Evolutionary conservation across 306 rosid species (phyloP), one percentile per base, ranked within the genome.

Genomic region (Senna siamea): DNA sequence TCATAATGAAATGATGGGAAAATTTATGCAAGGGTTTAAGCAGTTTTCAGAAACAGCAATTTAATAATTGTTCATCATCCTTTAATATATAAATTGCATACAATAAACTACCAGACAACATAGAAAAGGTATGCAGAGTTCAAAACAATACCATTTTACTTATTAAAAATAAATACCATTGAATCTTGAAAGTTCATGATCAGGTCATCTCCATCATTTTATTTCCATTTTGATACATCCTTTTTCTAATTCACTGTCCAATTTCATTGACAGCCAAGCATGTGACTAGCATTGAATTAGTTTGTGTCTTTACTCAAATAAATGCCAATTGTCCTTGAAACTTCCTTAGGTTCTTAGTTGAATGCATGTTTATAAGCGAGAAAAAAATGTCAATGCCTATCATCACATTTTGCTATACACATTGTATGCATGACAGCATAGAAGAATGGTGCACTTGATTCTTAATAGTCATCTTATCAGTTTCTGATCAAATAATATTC

Each of bases 311-410:
- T 65, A 54, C 44, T 52, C 57, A 20, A 32, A 14, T 19, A 44
- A 78, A 22, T 64, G 20, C 35, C 15, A 22, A 34, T 40, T 72
- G 38, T 53, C 20, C 69, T 54, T 30, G 61, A 14, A n/a, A n/a
- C n/a, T n/a, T n/a, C n/a, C n/a, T 78, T 77, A 60, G 38, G 63
- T 38, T 78, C 51, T 51, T 19, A 7, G 41, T 54, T 46, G 5
- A 14, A 26, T 51, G 30, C 48, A 51, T 17, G 60, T 69, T 30
- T 20, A 9, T 69, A 32, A 32, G 19, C 30, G 22, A 38, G n/a
- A 41, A 78, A 56, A 38, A 37, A 9, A 41, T 65, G 70, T 32
- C 18, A 0, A 26, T 20, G 22, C 17, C 22, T 66, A 28, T 20
- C 67, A 59, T 52, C 60, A 18, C 66, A 11, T 35, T 19, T 30